These are phyloP conservation scores for Starmera dryadoides DNA, from an alignment of 805 yeast genomes.

Conservation along the genomic window DNA sequence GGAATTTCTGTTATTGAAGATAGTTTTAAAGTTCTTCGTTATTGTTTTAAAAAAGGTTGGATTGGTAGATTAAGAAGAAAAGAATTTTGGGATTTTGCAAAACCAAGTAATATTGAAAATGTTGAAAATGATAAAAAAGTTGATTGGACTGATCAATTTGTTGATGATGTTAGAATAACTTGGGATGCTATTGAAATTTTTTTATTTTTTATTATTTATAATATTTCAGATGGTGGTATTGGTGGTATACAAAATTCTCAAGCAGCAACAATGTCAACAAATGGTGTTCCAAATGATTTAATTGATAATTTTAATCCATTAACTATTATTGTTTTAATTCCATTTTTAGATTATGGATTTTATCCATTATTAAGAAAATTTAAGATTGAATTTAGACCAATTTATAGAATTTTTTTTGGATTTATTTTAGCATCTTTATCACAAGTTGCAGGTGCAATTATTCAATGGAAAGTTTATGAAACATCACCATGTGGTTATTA, in stretches of 20 bases:
- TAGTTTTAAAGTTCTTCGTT: constrained; percentile 31
- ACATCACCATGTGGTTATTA: constrained; percentile 68
- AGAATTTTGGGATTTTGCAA: constrained; percentile 48
- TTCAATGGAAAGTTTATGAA: constrained; percentile 61
- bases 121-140: constrained; percentile 6
- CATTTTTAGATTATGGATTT: constrained; percentile 54
- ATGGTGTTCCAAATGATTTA: constrained; percentile 76
- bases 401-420: constrained; percentile 65
- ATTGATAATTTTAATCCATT: constrained; percentile 71
- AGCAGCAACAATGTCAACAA: constrained; percentile 67
- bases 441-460: constrained; percentile 37
- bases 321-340: constrained; percentile 71
- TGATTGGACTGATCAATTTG: constrained; percentile 63
- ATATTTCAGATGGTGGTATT: constrained; percentile 66
- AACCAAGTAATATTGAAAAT: constrained; percentile 40
- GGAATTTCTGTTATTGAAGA: constrained; percentile 36
- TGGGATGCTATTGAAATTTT: constrained; percentile 69
- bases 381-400: constrained; percentile 54
- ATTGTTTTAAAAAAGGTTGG: constrained; percentile 36
- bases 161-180: constrained; percentile 64
- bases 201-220: constrained; percentile 62
- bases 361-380: constrained; percentile 45
- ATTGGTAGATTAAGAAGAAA: constrained; percentile 31
- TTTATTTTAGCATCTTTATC: constrained; percentile 52
- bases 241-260: constrained; percentile 35